Base-by-base conservation (phyloP, 1,284 basidiomycete species). In the Sporisorium sorghi region DNA sequence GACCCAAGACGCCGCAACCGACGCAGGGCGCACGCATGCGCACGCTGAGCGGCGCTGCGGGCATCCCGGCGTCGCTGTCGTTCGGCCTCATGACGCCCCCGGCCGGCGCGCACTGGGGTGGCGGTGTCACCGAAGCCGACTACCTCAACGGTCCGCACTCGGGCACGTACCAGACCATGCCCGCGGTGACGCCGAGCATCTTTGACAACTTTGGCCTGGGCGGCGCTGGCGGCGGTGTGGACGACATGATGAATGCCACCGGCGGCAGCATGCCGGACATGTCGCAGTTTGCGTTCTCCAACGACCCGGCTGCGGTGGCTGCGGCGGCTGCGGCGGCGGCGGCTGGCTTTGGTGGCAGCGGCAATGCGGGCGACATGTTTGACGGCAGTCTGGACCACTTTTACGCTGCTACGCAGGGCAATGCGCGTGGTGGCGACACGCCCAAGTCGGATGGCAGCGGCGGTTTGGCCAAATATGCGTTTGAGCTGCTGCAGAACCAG, bases 401-500 rank as follows among this genome's bases (percentile, higher is more conserved):
- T 30, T 60, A 58, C n/a, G 19, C 51, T 1, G 57, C 52, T 32
- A 11, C 30, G 30, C 44, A 39, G 8, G 42, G 37, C 1, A 30
- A 26, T 4, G 21, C 30, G 8, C 24, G n/a, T 19, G 32, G 24
- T 8, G 51, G 19, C 1, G 53, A 53, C 10, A 68, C 65, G 1
- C 65, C 65, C 8, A 60, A 60, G 53, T 73, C 71, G 15, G 72
- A 74, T 15, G 49, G 54, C 0, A 69, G 66, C 33, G 51, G 50
- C 21, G 60, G 57, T 3, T 35, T 75, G 12, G 57, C 67, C 12
- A 67, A 32, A n/a, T 70, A 67, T 23, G 72, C 72, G 15, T 75
- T 75, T 28, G 72, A 75, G 46, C 51, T 75, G 24, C 37, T 75
- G 10, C 72, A 75, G 51, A 75, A 71, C 40, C 67, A 70, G 47